Evolutionary conservation across 192 early-diverging fungal genomes (phyloP).

Genomic region (Phlyctochytrium planicorne): DNA sequence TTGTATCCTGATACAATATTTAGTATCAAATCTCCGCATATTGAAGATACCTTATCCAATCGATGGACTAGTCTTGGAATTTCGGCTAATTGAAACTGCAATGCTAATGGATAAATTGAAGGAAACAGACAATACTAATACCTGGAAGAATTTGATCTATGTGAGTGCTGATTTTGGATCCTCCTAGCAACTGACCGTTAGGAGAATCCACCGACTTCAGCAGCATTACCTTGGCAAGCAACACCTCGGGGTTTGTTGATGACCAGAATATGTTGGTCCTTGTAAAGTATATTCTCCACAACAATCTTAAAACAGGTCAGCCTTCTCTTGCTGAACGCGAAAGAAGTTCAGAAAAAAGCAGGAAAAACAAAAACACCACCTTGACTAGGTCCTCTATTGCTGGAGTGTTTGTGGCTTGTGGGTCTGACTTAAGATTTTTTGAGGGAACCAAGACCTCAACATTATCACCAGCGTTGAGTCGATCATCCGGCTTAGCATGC

Average conservation of each 20-base stretch:
- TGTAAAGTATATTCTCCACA: constrained; percentile 49
- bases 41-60: constrained; percentile 34
- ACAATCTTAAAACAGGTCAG: no score
- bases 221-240: constrained; percentile 35
- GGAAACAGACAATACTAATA: not conserved
- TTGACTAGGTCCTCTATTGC: no score
- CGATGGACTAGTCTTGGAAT: constrained; percentile 46
- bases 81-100: constrained; percentile 28
- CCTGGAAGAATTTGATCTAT: constrained; percentile 38
- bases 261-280: constrained; percentile 42
- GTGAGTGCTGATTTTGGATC: constrained; percentile 39
- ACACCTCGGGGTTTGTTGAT: constrained; percentile 46
- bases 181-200: constrained; percentile 9
- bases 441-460: no score
- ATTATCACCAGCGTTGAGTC: no score
- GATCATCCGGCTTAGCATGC: no score
- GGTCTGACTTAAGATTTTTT: no score
- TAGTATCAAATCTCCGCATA: not conserved
- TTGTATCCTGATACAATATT: constrained; percentile 30
- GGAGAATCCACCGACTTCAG: not conserved
- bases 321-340: no score
- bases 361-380: no score
- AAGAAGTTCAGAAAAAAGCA: no score
- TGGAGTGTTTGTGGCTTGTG: no score
- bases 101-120: not conserved